Conservation (phyloP, 805 yeast species). For the Myxozyma geophila region DNA sequence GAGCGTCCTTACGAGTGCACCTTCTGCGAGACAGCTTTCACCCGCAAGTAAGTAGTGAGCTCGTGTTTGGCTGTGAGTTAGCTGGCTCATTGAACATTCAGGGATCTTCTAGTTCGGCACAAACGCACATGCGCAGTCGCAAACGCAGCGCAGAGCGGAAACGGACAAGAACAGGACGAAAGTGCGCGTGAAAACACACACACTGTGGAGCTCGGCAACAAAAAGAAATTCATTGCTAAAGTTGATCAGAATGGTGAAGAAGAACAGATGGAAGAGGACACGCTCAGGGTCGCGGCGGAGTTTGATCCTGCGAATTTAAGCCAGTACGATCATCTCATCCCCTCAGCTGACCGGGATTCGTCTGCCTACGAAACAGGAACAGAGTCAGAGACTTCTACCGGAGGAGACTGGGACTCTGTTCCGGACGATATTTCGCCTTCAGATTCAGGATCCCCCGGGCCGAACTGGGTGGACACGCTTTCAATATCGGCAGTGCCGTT, state of each 20-base stretch:
- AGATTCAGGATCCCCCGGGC: slow-evolving; percentile 14
- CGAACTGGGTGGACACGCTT: slow-evolving; percentile 5
- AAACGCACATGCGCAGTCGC: slow-evolving; percentile 21
- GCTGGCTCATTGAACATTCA: background rate
- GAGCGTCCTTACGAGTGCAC: slow-evolving; percentile 77
- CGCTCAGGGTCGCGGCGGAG: slow-evolving; percentile 5
- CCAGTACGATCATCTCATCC: slow-evolving; percentile 22
- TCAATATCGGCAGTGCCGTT: slow-evolving; percentile 2
- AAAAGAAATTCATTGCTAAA: background rate
- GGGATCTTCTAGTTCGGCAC: slow-evolving; percentile 26
- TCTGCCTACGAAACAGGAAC: slow-evolving; percentile 14
- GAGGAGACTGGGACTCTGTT: slow-evolving; percentile 18
- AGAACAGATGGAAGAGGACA: slow-evolving; percentile 15
- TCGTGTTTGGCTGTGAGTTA: background rate
- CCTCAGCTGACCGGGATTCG: slow-evolving; percentile 4
- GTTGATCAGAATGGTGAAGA: slow-evolving; percentile 6
- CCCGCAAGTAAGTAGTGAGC: slow-evolving; percentile 17
- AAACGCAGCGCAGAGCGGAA: slow-evolving; percentile 12
- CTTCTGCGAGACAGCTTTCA: slow-evolving; percentile 75
- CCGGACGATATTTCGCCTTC: slow-evolving; percentile 14
- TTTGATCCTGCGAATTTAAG: slow-evolving; percentile 15
- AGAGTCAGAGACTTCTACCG: slow-evolving; percentile 13
- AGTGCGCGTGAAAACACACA: background rate
- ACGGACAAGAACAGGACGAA: background rate
- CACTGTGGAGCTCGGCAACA: background rate